Evolutionary conservation across 2,329 filamentous ascomycete species (phyloP), one percentile per base, ranked within the genome.

Genomic region (Pseudogymnoascus sp.): DNA sequence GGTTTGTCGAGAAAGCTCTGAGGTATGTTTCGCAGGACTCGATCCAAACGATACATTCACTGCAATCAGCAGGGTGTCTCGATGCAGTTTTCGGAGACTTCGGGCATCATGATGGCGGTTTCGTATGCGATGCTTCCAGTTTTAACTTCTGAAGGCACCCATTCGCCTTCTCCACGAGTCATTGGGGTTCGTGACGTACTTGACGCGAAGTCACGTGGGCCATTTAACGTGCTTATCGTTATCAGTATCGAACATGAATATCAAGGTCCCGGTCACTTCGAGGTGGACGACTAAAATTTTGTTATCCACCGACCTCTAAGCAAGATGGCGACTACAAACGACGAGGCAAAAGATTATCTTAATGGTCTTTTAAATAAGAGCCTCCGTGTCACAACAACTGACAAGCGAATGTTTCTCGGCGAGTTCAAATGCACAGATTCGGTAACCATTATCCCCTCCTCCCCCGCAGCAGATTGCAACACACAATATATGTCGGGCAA

Each of bases 351-450:
- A 61, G 69, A 73, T 43, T 89, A 82, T 69, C 78, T 90, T 28
- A 73, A 75, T 35, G 83, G 86, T 22, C 82, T 95, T 58, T 78
- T 96, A 59, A 89, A 89, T 73, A 90, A 90, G 72, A 89, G 84
- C 38, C 76, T 97, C 35, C 87, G 91, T 62, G 77, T 97, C 60
- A 83, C 89, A 68, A 90, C 88, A 12, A 89, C 85, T 4, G 93
- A 97, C 72, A 85, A 84, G 14, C 89, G 94, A 63, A 86, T 96
- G 73, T 99, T 97, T 74, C 84, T 91, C 61, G 94, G 94, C 18
- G 82, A 86, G 65, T 89, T 99, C 76, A 97, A 95, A 75, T 99
- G 94, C 77, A 97, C 92, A 30, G 94, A 99, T 77, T 85, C 88
- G 63, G 91, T 95, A 76, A 41, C 62, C 22, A 25, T 30, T 53